These are phyloP conservation scores for Prunus davidiana DNA, from an alignment of 306 rosid genomes.

Conservation along the genomic window DNA sequence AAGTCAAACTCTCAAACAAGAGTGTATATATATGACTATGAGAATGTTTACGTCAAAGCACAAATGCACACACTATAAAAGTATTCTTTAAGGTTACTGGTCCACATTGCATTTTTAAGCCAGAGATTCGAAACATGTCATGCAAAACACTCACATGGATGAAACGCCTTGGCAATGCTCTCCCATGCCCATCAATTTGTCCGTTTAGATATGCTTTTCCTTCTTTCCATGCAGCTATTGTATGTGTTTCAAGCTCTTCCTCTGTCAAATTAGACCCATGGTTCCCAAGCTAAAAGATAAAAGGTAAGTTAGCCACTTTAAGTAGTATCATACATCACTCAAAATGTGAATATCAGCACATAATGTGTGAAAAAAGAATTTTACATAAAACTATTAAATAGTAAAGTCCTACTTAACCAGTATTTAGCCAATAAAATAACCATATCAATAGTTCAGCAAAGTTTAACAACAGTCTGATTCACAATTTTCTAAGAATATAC, in stretches of 20 bases:
- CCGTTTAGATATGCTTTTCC: constrained; percentile 74
- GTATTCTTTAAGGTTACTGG: not conserved
- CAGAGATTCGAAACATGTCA: constrained; percentile 10
- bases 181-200: constrained; percentile 64
- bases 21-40: not conserved
- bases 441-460: not conserved
- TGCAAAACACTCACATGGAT: constrained; percentile 62
- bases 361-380: not conserved
- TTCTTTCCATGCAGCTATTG: constrained; percentile 97
- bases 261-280: constrained; percentile 93
- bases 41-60: not conserved
- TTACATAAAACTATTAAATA: constrained; percentile 2
- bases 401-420: not conserved
- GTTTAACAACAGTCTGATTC: not conserved
- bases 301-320: constrained; percentile 24
- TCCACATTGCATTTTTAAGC: constrained; percentile 4
- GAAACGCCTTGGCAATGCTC: constrained; percentile 55
- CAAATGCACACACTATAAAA: not conserved
- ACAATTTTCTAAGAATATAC: not conserved
- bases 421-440: not conserved
- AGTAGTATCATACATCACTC: constrained; percentile 8
- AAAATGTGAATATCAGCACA: not conserved
- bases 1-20: not conserved
- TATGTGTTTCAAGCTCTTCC: constrained; percentile 98
- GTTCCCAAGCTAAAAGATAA: constrained; percentile 77